Base-by-base conservation (phyloP, 371 early-diverging fungal genomes). In the Parasitella parasitica region DNA sequence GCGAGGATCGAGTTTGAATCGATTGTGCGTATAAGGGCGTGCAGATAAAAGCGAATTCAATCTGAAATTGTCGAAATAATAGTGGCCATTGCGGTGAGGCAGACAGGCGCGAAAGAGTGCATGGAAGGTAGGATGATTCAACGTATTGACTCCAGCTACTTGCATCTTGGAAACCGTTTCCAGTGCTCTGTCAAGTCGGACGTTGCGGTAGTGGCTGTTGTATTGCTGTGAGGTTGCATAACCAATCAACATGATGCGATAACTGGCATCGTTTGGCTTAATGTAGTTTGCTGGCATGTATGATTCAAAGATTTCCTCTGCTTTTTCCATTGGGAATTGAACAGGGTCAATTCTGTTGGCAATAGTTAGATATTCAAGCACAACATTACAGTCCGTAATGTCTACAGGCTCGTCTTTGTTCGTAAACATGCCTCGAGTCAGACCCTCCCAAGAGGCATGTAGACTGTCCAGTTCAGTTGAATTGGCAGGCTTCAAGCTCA, bases 51-150 rank as follows among this genome's bases (percentile, higher is more conserved):
- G 48, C 2, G 71, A 72, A 15, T 61, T 61, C 15, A 63, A 48
- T n/a, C 26, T 38, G 34, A 76, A 75, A 43, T 76, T 52, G 24
- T 81, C 81, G 32, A 67, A 78, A 11, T 69, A 60, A 38, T 69
- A 81, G n/a, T 61, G 34, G 3, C 67, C 68, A 27, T 32, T 28
- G 6, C 39, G 52, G 38, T 78, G 75, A 22, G 81, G 81, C 30
- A 78, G 36, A 46, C 81, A 78, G 9, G 81, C 81, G 24, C 64
- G 59, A 58, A 74, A 71, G 8, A 81, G 64, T 0, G 70, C 58
- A 35, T 72, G 75, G 63, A 76, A 81, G 6, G 58, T 67, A 6
- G 55, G 38, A 12, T 67, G 69, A 20, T 66, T 61, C 9, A 59
- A 48, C 15, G 59, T 71, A 9, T 71, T 20, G 27, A 70, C 39